Evolutionary conservation across 2,329 filamentous ascomycete species (phyloP), one percentile per base, ranked within the genome.

Genomic region (Emydomyces testavorans): DNA sequence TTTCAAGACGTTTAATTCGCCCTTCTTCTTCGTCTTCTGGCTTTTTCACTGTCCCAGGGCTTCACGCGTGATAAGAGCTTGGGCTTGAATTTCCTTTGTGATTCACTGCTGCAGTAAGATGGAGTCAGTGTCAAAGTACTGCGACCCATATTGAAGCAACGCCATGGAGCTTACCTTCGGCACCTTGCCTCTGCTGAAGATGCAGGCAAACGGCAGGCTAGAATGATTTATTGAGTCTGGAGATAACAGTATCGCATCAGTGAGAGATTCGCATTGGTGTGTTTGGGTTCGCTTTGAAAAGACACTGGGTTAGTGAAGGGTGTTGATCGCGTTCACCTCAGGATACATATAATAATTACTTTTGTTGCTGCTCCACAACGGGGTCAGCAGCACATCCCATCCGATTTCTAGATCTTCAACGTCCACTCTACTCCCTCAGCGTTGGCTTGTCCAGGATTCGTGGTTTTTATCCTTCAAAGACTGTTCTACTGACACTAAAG

Each of bases 381-480:
- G 23, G 43, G 42, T 46, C 43, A 46, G 34, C 43, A 46, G 43
- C 43, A 46, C 43, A 46, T 38, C 43, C 43, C 43, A 31, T 38
- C 43, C 43, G 34, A 31, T 46, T 46, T 38, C 41, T 35, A 44
- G 41, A 24, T 20, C n/a, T 35, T n/a, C 43, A 31, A 29, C 43
- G 21, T 15, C 38, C 43, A 15, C 43, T 38, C 43, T 24, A 34
- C 34, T 46, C n/a, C 32, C 32, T 13, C 31, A 45, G 42, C 42
- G 31, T 31, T 11, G 11, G 35, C 18, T 10, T 16, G 10, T 29
- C 23, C n/a, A 16, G 31, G 34, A 46, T 13, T 23, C 8, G 13
- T n/a, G 11, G 26, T 11, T 23, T 24, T 15, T 21, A n/a, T 15
- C 15, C 24, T 29, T 28, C 21, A 18, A 31, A 21, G 34, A 6